A percentile compares a stretch with the other conserved stretches of the same genome.
Evolutionary conservation across 441 rosid genomes (phyloP).

Genomic region (Pelargonium fulgidum): DNA sequence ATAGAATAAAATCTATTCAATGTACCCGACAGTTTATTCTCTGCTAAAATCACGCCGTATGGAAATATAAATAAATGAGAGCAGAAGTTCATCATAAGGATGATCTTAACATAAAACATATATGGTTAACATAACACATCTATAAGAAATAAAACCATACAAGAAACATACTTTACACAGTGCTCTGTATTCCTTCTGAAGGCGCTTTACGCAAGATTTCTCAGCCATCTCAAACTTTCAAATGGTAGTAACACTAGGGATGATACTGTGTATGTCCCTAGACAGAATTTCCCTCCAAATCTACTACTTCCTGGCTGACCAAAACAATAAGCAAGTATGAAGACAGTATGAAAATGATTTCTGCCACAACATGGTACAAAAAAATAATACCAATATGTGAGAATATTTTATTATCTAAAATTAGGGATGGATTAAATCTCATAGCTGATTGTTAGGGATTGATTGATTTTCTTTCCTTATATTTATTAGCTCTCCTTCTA

Average conservation of each 20-base stretch:
- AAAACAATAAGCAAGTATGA: conserved; percentile 6
- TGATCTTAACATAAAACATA: background rate
- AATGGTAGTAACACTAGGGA: conserved; percentile 11
- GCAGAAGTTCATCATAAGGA: background rate
- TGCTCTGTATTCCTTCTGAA: conserved; percentile 92
- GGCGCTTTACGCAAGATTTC: conserved; percentile 79
- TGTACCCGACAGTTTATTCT: background rate
- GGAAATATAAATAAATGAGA: background rate
- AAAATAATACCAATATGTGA: background rate
- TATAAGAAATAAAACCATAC: conserved; percentile 1
- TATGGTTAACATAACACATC: background rate
- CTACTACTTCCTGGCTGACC: conserved; percentile 9
- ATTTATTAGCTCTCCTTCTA: no score
- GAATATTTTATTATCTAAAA: no score
- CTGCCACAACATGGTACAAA: background rate
- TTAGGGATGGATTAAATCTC: no score
- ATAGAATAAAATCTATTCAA: no score
- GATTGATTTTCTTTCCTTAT: no score
- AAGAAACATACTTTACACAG: conserved; percentile 64
- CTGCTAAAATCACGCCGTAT: background rate
- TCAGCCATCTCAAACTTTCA: conserved; percentile 59
- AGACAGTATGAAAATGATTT: background rate
- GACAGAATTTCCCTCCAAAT: conserved; percentile 13
- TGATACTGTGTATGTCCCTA: conserved; percentile 11
- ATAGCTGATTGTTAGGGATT: no score